Base-by-base conservation (phyloP, 805 yeast genomes). In the Teunomyces atbi region DNA sequence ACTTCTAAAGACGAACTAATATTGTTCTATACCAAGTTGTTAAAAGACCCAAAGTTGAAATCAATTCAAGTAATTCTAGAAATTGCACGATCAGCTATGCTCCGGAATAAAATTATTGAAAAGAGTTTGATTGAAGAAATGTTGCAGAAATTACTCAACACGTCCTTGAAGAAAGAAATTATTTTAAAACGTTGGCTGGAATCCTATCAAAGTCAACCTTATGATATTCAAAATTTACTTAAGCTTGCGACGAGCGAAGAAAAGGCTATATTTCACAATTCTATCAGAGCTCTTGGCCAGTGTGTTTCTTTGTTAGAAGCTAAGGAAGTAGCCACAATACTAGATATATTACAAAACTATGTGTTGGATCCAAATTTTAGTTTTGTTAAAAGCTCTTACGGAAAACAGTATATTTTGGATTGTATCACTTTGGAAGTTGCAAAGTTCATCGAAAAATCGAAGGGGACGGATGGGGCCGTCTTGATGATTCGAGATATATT, bases 201-300 rank as follows among this genome's bases (percentile, higher is more conserved):
- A 7, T 29, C 20, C 21, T 27, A 21, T 16, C 13, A 29, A 16
- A 33, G 42, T 19, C 26, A 34, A 18, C 41, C 29, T 10, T 46
- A 51, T 35, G 57, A 53, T 23, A 50, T 57, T 28, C 55, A 53
- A 16, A 45, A 48, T 23, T 45, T 52, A 15, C 49, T 50, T 28
- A 28, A 46, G 19, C 35, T 43, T 28, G 55, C 60, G 4, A 48
- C 53, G 4, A n/a, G 35, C n/a, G 27, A 42, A 6, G 62, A 61
- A 39, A 56, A 47, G 37, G 58, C 59, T 5, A 52, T 51, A 23
- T 59, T 67, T 38, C 66, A 57, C 47, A 59, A 59, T 42, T 42
- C 58, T 7, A 35, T 69, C 3, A 50, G 68, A 36, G 59, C 66
- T 6, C 38, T 66, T 18, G 65, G 63, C 2, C 73, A 67, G 48